Percentiles rank a stretch among this genome's conserved stretches.
These are phyloP conservation scores for Cutaneotrichosporon daszewskae DNA, from an alignment of 1,284 basidiomycete species.

Conservation along the genomic window DNA sequence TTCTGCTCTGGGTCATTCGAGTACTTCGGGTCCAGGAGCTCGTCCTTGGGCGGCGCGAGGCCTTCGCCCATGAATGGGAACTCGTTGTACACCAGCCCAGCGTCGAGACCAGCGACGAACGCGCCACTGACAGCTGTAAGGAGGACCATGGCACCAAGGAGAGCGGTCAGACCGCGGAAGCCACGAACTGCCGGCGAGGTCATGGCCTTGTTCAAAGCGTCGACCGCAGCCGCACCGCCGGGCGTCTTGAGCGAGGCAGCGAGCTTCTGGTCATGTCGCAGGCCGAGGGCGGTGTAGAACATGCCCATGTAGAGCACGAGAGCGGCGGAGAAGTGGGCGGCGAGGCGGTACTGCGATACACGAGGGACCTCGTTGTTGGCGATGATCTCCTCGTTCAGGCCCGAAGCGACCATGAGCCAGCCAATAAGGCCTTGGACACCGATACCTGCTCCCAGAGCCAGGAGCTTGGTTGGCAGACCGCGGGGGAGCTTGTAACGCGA, in stretches of 20 bases:
- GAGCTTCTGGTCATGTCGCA: constrained; percentile 63
- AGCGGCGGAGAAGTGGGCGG: constrained; percentile 86
- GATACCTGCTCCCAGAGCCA: constrained; percentile 69
- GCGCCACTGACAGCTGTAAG: constrained; percentile 83
- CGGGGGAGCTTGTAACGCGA: constrained; percentile 62
- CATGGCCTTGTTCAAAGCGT: constrained; percentile 49
- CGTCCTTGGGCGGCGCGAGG: constrained; percentile 72
- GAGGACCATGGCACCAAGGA: constrained; percentile 70
- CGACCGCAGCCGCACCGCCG: constrained; percentile 32
- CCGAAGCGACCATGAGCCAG: constrained; percentile 99
- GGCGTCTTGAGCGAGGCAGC: constrained; percentile 57
- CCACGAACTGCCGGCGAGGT: constrained; percentile 56
- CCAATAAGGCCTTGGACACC: constrained; percentile 85
- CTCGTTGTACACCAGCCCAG: constrained; percentile 93
- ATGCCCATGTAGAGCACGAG: constrained; percentile 87
- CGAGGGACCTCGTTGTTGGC: constrained; percentile 77
- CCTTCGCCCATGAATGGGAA: constrained; percentile 95
- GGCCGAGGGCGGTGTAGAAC: constrained; percentile 73
- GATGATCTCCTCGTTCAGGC: constrained; percentile 76
- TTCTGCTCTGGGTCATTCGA: constrained; percentile 61
- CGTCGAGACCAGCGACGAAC: constrained; percentile 95
- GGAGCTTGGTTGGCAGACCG: constrained; percentile 59
- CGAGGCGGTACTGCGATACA: constrained; percentile 93
- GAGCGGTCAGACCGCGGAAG: constrained; percentile 60
- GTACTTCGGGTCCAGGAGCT: constrained; percentile 75